Evolutionary conservation across 2,329 filamentous ascomycete genomes (phyloP).

Genomic region (Penicillium sp.): DNA sequence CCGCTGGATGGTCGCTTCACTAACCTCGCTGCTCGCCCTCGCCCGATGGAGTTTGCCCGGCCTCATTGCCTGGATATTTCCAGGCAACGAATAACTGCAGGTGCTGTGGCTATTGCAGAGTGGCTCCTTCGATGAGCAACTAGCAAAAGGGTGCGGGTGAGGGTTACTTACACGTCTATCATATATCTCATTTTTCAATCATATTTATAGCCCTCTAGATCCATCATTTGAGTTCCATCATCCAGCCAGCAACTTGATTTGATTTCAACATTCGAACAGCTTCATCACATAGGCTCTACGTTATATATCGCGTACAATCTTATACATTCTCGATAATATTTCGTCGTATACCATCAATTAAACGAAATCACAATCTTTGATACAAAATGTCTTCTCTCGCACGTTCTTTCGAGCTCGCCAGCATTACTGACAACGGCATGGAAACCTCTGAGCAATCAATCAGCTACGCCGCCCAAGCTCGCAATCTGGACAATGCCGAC

Average conservation of each 20-base stretch:
- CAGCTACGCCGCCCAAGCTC: neutral
- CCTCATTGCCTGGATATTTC: neutral
- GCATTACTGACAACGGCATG: neutral
- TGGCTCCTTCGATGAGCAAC: neutral
- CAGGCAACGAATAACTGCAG: neutral
- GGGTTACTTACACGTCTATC: neutral
- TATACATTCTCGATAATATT: neutral
- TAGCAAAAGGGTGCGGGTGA: neutral
- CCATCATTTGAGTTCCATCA: neutral
- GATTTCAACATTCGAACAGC: neutral
- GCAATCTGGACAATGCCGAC: neutral
- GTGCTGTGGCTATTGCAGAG: neutral
- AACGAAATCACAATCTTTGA: neutral
- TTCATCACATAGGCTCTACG: neutral
- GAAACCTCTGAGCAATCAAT: neutral
- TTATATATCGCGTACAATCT: neutral
- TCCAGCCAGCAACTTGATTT: neutral
- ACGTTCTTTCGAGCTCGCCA: neutral
- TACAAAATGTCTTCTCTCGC: neutral
- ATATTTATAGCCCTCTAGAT: neutral
- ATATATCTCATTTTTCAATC: neutral
- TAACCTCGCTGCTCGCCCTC: neutral
- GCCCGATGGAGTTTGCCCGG: neutral
- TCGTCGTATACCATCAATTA: neutral
- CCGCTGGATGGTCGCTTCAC: neutral